Base-by-base conservation (phyloP, 2,329 filamentous ascomycete species). In the Trichoderma koningiopsis region DNA sequence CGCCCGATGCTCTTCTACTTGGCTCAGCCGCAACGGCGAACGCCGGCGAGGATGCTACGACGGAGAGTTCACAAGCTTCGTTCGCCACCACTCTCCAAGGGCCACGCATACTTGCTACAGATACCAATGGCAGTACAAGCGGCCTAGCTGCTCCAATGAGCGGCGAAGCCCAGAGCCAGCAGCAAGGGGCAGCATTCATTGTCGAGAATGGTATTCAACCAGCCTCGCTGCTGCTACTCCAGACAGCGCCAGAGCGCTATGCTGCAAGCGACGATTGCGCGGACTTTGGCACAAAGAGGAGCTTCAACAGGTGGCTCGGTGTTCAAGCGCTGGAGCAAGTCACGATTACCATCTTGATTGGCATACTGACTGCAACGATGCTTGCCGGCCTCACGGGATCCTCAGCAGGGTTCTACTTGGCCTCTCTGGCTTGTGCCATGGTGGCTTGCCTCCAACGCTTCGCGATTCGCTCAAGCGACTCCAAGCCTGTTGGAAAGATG, bases 31-130 rank as follows among this genome's bases (percentile, higher is more conserved):
- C 49, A 29, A 14, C 8, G 29, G 49, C 37, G n/a, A 11, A 37
- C 35, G 63, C 63, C 53, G 53, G 49, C 22, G 61, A 64, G 33
- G 49, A 64, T 56, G 40, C 49, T 7, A 22, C 16, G 33, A n/a
- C 43, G 53, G 53, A 11, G 4, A 19, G 27, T 27, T 19, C 10
- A 24, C 40, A n/a, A 14, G 35, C 61, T 19, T 64, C 49, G 19
- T 31, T 37, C 10, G n/a, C 53, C 13, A 27, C 53, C 8, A n/a
- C 29, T 14, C 53, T 65, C 33, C 35, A 8, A 16, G 29, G 13
- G 24, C 16, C 62, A 13, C 19, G 24, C 1, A 31, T 43, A n/a
- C 4, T n/a, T 47, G 63, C 31, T 29, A 16, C 14, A 3, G 63
- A 33, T 24, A n/a, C 27, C n/a, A n/a, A 43, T 43, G 40, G 40